Percentiles rank a stretch among this genome's conserved stretches.
Evolutionary conservation across 2,329 filamentous ascomycete species (phyloP).

Genomic region (Microthyrium microscopicum): DNA sequence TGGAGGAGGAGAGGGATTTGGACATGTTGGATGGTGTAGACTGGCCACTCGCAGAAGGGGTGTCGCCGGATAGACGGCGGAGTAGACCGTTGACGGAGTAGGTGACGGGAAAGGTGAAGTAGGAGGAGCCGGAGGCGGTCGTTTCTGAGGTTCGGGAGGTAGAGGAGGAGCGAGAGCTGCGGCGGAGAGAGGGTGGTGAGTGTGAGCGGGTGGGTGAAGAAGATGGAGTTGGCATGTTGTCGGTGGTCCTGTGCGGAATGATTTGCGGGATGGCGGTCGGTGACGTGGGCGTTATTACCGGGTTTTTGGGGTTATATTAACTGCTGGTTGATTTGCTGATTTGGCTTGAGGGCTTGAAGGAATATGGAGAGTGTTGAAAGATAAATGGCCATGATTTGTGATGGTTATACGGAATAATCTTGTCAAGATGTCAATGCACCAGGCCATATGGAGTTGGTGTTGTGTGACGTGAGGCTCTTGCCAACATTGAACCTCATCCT

Average conservation of each 20-base stretch:
- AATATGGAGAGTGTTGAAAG: no score
- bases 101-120: constrained; percentile 32
- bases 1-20: constrained; percentile 1
- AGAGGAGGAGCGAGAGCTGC: constrained; percentile 1
- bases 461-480: no score
- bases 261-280: not conserved
- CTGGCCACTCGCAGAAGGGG: constrained; percentile 14
- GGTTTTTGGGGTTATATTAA: not conserved
- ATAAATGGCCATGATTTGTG: no score
- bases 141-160: constrained; percentile 8
- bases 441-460: no score
- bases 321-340: no score
- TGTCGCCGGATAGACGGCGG: constrained; percentile 29
- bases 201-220: no score
- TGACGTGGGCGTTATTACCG: not conserved
- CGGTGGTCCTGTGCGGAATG: not conserved
- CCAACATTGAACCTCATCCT: no score
- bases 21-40: not conserved
- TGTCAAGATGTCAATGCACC: no score
- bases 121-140: constrained; percentile 18
- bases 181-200: no score
- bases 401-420: no score
- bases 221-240: not conserved
- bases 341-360: no score
- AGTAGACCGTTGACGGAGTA: constrained; percentile 31